Base-by-base conservation (phyloP, 2,329 filamentous ascomycete genomes). In the Fusarium tricinctum region DNA sequence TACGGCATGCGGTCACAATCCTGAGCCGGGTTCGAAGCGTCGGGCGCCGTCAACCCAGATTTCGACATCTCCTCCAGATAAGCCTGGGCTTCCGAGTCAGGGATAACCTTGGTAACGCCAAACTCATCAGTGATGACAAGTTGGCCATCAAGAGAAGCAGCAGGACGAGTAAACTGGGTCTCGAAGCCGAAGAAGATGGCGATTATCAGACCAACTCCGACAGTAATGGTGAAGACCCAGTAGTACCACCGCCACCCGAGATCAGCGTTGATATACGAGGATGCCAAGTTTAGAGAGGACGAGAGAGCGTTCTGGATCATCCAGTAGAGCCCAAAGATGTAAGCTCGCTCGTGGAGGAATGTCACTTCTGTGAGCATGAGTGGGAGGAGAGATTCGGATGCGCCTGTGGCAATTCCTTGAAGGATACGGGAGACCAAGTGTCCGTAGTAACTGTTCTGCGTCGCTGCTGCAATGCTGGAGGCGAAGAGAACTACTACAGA, bases 201-300 rank as follows among this genome's bases (percentile, higher is more conserved):
- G 10, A 61, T 40, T 6, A 61, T 13, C 3, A 61, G 10, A 1
- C 58, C 58, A 5, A 61, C 26, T 6, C 56, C 56, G 1, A 61
- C 58, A 1, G 58, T 61, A 8, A 61, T 61, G 26, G 56, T 61
- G 1, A 61, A 61, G 2, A 61, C 26, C 58, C 58, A 61, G 3
- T 61, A 61, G n/a, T 61, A 61, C 58, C 58, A 61, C 3, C 58
- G 48, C 58, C 58, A 61, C 0, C 58, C 58, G 0, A 61, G 58
- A 14, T 61, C 56, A 12, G 58, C 56, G 4, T 61, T 61, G n/a
- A 61, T 45, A 19, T 61, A 61, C 2, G 58, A 61, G 1, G 58
- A 61, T 2, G 56, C 58, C 7, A 61, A 3, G n/a, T 61, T 61
- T 3, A 61, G 32, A 1, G 58, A 45, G 3, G 55, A 60, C 0